A percentile compares a stretch with the other conserved stretches of the same genome.
phyloP scores from a whole-genome alignment of 2,329 filamentous ascomycete genomes.

The Magnaporthiopsis rhizophila region DNA sequence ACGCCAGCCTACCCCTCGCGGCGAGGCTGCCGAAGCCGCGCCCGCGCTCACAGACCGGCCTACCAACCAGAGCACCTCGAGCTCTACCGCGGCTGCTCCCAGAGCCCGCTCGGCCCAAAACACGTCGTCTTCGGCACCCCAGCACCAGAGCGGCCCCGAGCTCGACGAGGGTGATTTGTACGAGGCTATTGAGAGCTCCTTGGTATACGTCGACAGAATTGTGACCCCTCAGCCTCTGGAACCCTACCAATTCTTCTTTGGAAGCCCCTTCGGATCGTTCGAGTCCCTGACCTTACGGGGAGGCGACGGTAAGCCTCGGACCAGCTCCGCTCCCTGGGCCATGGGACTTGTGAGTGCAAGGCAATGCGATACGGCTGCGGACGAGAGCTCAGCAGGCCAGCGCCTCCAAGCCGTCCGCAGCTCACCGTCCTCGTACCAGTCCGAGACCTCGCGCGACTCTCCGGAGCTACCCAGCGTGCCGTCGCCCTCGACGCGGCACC shows the following conservation, averaged over 20 bases:
- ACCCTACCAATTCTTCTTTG: constrained; percentile 4
- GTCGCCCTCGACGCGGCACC: not conserved
- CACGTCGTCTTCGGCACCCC: not conserved
- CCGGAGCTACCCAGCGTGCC: constrained; percentile 13
- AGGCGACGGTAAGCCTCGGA: constrained; percentile 3
- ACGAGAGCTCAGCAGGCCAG: not conserved
- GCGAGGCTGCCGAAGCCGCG: too few species aligned
- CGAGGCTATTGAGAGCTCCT: not conserved
- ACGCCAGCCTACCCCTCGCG: too few species aligned
- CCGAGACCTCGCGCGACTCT: constrained; percentile 12
- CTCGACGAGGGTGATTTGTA: not conserved
- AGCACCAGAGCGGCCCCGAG: not conserved
- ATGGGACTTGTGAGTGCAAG: not conserved
- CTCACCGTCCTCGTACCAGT: constrained; percentile 16
- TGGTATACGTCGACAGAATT: not conserved
- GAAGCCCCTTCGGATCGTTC: constrained; percentile 3
- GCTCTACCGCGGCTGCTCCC: too few species aligned
- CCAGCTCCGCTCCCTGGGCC: constrained; percentile 4
- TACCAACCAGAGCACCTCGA: too few species aligned
- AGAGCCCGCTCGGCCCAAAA: not conserved
- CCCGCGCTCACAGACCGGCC: too few species aligned
- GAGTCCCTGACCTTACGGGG: constrained; percentile 5
- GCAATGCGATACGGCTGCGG: not conserved
- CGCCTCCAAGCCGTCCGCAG: constrained; percentile 11
- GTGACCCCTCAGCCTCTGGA: not conserved